Evolutionary conservation across 257 asterid species (phyloP).

Genomic region (Ligustrum vulgare): DNA sequence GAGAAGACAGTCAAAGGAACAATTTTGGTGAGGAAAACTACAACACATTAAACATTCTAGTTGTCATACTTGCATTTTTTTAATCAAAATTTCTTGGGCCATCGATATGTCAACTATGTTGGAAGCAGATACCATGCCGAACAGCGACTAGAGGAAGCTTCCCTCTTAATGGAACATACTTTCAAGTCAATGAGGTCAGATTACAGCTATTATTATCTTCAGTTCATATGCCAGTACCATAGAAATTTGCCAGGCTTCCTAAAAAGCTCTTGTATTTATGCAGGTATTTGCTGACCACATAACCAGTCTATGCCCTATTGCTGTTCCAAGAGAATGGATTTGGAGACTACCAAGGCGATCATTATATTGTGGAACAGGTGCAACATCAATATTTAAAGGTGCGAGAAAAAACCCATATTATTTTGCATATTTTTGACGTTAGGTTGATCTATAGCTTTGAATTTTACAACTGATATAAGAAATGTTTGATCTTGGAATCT

Average conservation of each 20-base stretch:
- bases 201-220: neutral
- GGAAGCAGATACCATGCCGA: slow-evolving; percentile 57
- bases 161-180: slow-evolving; percentile 80
- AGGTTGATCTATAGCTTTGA: neutral
- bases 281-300: slow-evolving; percentile 76
- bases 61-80: neutral
- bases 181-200: slow-evolving; percentile 72
- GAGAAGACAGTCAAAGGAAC: slow-evolving; percentile 38
- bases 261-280: neutral
- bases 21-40: slow-evolving; percentile 46
- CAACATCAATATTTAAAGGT: slow-evolving; percentile 57
- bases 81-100: neutral
- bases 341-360: slow-evolving; percentile 28
- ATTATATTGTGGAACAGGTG: slow-evolving; percentile 51
- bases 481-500: slow-evolving; percentile 13
- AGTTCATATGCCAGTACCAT: neutral
- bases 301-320: slow-evolving; percentile 45
- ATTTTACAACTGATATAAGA: neutral
- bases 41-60: neutral
- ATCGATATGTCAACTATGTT: neutral
- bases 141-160: slow-evolving; percentile 63
- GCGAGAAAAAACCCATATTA: neutral
- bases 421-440: neutral
- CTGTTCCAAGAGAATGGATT: slow-evolving; percentile 37
- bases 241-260: neutral